A percentile compares a stretch with the other conserved stretches of the same genome.
phyloP scores from a whole-genome alignment of 2,329 filamentous ascomycete species.

The Talaromyces amestolkiae region DNA sequence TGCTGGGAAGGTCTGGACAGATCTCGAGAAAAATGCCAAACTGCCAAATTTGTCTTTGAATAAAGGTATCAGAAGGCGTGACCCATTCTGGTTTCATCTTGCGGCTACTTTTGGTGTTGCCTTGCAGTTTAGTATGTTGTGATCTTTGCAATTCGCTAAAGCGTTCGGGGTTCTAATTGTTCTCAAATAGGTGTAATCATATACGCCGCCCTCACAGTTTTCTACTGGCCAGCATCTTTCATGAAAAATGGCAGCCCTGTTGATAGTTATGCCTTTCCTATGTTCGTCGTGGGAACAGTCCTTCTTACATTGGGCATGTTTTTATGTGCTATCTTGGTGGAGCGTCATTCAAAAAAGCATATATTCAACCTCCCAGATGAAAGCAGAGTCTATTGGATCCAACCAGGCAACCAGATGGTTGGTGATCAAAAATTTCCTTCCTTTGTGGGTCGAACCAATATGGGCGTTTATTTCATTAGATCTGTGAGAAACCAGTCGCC shows the following conservation, averaged over 20 bases:
- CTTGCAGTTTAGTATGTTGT: conserved; percentile 31
- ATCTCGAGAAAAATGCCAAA: conserved; percentile 29
- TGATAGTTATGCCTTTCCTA: conserved; percentile 33
- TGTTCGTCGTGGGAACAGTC: conserved; percentile 34
- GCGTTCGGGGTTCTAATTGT: no score
- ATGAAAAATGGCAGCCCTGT: conserved; percentile 28
- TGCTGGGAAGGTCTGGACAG: conserved; percentile 9
- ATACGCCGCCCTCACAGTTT: conserved; percentile 33
- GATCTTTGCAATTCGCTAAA: not conserved
- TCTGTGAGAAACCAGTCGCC: conserved; percentile 24
- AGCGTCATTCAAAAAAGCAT: conserved; percentile 31
- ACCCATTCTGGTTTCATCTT: conserved; percentile 31
- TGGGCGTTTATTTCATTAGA: conserved; percentile 2
- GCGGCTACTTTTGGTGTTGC: conserved; percentile 28
- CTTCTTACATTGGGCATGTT: conserved; percentile 36
- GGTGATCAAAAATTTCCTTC: conserved; percentile 41
- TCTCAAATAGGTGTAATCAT: conserved; percentile 26
- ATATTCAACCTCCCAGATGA: conserved; percentile 24
- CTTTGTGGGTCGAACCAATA: conserved; percentile 33
- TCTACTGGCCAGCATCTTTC: conserved; percentile 28
- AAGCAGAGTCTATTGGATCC: conserved; percentile 39
- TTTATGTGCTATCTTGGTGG: conserved; percentile 36
- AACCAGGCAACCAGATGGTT: conserved; percentile 37
- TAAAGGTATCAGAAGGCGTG: conserved; percentile 33
- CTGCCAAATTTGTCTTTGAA: conserved; percentile 37